Evolutionary conservation across 306 rosid genomes (phyloP).

Genomic region (Acacia crassicarpa): DNA sequence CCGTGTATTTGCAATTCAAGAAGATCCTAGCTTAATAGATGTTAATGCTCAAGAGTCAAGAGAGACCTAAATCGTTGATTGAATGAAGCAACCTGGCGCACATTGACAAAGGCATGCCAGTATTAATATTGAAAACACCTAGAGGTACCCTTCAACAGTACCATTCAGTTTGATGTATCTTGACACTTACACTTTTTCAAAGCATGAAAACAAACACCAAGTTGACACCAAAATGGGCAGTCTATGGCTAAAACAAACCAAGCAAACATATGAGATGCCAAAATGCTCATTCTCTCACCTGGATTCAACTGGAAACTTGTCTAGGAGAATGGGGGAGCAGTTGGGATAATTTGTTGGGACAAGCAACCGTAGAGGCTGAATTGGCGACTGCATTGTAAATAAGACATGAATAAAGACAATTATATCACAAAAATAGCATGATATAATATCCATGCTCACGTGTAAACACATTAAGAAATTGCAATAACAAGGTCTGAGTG

Average conservation of each 20-base stretch:
- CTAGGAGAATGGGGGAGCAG: slow-evolving; percentile 82
- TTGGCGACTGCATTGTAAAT: slow-evolving; percentile 72
- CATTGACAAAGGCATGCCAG: slow-evolving; percentile 1
- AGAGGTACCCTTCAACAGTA: neutral
- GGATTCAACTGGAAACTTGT: slow-evolving; percentile 79
- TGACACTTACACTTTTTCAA: neutral
- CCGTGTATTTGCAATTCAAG: neutral
- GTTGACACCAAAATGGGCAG: slow-evolving; percentile 1
- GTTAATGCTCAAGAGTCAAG: neutral
- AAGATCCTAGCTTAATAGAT: neutral
- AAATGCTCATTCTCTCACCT: slow-evolving; percentile 52
- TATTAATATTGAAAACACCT: neutral
- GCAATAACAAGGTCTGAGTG: slow-evolving; percentile 22
- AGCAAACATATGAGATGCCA: slow-evolving; percentile 24
- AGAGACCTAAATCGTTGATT: neutral
- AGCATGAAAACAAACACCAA: slow-evolving; percentile 8
- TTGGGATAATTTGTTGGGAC: slow-evolving; percentile 89
- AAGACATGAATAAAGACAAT: slow-evolving; percentile 28
- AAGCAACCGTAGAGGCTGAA: slow-evolving; percentile 84
- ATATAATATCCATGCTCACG: neutral
- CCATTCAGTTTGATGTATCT: slow-evolving; percentile 4
- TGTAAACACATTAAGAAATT: neutral
- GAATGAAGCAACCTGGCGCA: neutral
- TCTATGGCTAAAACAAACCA: slow-evolving; percentile 13
- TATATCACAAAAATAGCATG: neutral